Evolutionary conservation across 2,329 filamentous ascomycete species (phyloP).

Genomic region (Fusarium sp.): DNA sequence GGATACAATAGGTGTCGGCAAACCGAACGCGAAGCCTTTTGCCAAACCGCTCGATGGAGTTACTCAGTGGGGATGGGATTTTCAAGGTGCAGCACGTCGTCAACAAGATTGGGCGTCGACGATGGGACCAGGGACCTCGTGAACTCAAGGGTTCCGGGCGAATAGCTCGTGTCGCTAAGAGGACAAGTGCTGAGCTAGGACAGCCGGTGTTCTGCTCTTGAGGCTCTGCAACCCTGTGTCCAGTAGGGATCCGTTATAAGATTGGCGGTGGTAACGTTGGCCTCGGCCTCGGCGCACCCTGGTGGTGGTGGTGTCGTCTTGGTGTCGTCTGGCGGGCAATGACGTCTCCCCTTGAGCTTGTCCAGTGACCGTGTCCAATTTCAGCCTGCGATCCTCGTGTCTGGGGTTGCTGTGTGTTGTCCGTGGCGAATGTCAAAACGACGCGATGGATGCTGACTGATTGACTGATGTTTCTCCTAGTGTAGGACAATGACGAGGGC

Average conservation of each 20-base stretch:
- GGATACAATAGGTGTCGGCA: slow-evolving; percentile 7
- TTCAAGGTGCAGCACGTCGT: slow-evolving; percentile 15
- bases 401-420: slow-evolving; percentile 18
- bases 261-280: slow-evolving; percentile 29
- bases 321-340: slow-evolving; percentile 32
- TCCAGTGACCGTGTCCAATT: slow-evolving; percentile 15
- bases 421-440: slow-evolving; percentile 31
- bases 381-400: slow-evolving; percentile 20
- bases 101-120: slow-evolving; percentile 25
- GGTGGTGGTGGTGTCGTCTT: slow-evolving; percentile 14
- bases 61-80: slow-evolving; percentile 21
- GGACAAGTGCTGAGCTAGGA: slow-evolving; percentile 29
- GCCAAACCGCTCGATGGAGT: slow-evolving; percentile 1
- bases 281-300: slow-evolving; percentile 9
- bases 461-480: slow-evolving; percentile 10
- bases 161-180: slow-evolving; percentile 15
- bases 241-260: slow-evolving; percentile 3
- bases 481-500: slow-evolving; percentile 12
- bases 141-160: slow-evolving; percentile 27
- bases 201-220: slow-evolving; percentile 26
- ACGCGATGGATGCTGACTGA: slow-evolving; percentile 5
- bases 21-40: slow-evolving; percentile 10
- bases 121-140: slow-evolving; percentile 32
- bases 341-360: slow-evolving; percentile 34
- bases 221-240: slow-evolving; percentile 40